Base-by-base conservation (phyloP, 345 rosid species). In the Viola odorata region DNA sequence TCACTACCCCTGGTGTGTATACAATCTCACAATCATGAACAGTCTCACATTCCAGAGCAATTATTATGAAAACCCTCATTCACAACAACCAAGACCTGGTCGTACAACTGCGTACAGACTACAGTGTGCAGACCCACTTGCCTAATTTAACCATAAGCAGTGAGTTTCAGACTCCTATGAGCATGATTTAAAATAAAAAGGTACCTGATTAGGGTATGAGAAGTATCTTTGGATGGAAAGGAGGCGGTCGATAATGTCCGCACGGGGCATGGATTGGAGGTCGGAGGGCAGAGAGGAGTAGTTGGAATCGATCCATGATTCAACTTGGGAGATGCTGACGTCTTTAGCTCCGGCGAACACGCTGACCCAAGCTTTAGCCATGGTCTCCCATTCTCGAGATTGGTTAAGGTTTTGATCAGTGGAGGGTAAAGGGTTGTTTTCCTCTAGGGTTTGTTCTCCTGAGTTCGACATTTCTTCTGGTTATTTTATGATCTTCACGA, bases 291-390 rank as follows among this genome's bases (percentile, higher is more conserved):
- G 69, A 14, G 84, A 81, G 37, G 64, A 61, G 51, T 65, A 77
- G 71, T 90, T 92, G 59, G 90, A 77, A 63, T 84, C 95, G 61
- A 92, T 78, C 98, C 98, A 90, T n/a, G 77, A 68, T 71, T 92
- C 96, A 53, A 92, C 90, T 67, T 89, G 88, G 64, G 58, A 40
- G 55, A 50, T 73, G 69, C 76, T 83, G 32, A 89, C 91, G 45
- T 85, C 82, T 68, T 82, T 85, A 3, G 88, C 96, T 61, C 88
- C 97, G 0, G 97, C 87, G 75, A 94, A 92, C 3, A 97, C 88
- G 37, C 77, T 53, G 51, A 89, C 73, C 96, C 99, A 94, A 9
- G 95, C 94, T 58, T 74, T 76, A 47, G 97, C 97, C 96, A 94
- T 80, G 13, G 87, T 78, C 67, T 84, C 88, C 99, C 99, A 94